Percentiles rank a stretch among this genome's conserved stretches.
These are phyloP conservation scores for Vicia villosa DNA, from an alignment of 306 rosid genomes.

Conservation along the genomic window DNA sequence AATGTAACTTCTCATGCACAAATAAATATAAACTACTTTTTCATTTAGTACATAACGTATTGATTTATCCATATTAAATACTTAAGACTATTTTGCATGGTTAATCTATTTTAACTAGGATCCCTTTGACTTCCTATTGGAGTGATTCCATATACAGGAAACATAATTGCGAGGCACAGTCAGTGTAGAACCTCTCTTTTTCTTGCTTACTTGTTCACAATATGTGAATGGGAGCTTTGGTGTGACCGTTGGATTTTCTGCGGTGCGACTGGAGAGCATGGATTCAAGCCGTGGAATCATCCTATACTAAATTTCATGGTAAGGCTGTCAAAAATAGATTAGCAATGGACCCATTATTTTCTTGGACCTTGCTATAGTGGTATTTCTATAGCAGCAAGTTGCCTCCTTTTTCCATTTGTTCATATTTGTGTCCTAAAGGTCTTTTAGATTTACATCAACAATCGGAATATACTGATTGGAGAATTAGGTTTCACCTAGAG, in stretches of 20 bases:
- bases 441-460: conserved; percentile 24
- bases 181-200: neutral
- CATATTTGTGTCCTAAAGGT: conserved; percentile 1
- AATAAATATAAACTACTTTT: conserved; percentile 14
- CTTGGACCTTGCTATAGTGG: neutral
- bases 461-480: conserved; percentile 1
- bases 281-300: neutral
- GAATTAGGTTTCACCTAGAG: conserved; percentile 10
- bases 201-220: conserved; percentile 1
- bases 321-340: neutral
- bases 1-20: conserved; percentile 20
- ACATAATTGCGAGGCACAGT: neutral
- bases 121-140: neutral
- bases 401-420: neutral
- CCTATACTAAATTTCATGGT: neutral
- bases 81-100: conserved; percentile 9
- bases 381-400: neutral
- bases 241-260: neutral
- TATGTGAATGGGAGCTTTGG: conserved; percentile 1
- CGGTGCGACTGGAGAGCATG: neutral
- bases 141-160: conserved; percentile 26
- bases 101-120: conserved; percentile 6
- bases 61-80: conserved; percentile 7
- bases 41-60: neutral
- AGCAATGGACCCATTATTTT: neutral